Conservation (phyloP, 2,329 filamentous ascomycete species). For the Thielaviopsis punctulata region DNA sequence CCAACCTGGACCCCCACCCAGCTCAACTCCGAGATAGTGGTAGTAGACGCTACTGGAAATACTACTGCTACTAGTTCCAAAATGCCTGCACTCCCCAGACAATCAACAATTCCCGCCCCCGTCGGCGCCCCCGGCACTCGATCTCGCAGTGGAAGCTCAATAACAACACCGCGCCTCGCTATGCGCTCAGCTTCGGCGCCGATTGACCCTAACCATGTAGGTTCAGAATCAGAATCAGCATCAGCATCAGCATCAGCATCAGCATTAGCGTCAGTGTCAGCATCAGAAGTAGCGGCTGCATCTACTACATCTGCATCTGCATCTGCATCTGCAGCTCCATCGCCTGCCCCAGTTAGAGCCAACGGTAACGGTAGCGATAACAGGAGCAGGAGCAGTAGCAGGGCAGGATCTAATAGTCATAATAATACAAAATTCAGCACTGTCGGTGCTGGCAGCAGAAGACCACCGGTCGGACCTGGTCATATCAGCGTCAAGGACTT, state of each 20-base stretch:
- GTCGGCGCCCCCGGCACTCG: neutral
- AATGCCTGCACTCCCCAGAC: conserved; percentile 1
- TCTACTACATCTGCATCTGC: no score
- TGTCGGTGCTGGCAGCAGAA: neutral
- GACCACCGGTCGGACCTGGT: neutral
- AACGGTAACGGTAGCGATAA: no score
- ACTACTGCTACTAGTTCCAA: neutral
- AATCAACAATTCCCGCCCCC: conserved; percentile 8
- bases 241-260: neutral
- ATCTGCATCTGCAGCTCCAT: no score
- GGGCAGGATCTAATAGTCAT: no score
- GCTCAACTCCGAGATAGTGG: neutral
- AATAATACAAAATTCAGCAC: neutral
- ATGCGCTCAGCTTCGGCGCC: conserved; percentile 10
- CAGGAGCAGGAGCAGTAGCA: neutral
- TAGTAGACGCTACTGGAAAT: neutral
- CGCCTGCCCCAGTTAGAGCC: no score
- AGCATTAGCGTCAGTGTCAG: no score
- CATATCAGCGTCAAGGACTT: conserved; percentile 57
- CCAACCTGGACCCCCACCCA: neutral
- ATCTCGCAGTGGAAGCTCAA: neutral
- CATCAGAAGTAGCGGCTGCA: no score
- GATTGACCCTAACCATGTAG: conserved; percentile 6
- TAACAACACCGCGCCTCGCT: neutral
- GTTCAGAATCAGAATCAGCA: neutral